A percentile compares a stretch with the other conserved stretches of the same genome.
Conservation (phyloP, 2,329 filamentous ascomycete species). For the Mycogone perniciosa region DNA sequence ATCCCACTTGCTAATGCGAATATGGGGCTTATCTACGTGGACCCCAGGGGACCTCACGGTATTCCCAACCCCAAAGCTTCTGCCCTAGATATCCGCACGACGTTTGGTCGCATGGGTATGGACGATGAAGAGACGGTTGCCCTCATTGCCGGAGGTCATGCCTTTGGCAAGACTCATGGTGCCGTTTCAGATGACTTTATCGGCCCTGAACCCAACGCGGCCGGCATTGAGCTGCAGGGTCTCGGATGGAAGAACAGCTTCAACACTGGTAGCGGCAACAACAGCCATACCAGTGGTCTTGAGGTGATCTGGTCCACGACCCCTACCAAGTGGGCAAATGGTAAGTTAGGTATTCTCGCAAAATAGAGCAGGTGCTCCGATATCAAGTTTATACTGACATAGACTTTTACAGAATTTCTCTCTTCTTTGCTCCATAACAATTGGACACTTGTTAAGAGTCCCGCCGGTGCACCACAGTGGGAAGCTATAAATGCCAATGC, state of each 20-base stretch:
- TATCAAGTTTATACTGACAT: not conserved
- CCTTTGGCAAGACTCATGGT: conserved; percentile 75
- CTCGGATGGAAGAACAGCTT: conserved; percentile 64
- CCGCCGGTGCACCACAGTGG: conserved; percentile 70
- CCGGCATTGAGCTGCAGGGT: conserved; percentile 58
- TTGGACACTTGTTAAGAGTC: conserved; percentile 69
- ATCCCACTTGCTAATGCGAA: conserved; percentile 55
- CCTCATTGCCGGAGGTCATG: conserved; percentile 69
- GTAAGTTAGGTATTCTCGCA: not conserved
- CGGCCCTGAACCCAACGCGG: conserved; percentile 60
- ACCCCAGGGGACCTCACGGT: conserved; percentile 69
- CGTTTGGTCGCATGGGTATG: conserved; percentile 76
- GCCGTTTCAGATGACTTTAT: conserved; percentile 55
- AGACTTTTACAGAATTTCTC: conserved; percentile 54
- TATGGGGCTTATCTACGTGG: conserved; percentile 77
- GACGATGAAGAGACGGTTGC: conserved; percentile 74
- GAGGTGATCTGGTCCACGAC: conserved; percentile 74
- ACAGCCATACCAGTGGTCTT: conserved; percentile 67
- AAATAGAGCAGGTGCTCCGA: not conserved
- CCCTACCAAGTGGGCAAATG: conserved; percentile 47
- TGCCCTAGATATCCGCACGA: conserved; percentile 64
- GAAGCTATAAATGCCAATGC: conserved; percentile 59
- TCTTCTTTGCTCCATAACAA: conserved; percentile 71
- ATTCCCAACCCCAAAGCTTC: conserved; percentile 62
- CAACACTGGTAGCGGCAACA: conserved; percentile 56